Evolutionary conservation across 2,329 filamentous ascomycete species (phyloP).

Genomic region (Thielaviopsis cerberus): DNA sequence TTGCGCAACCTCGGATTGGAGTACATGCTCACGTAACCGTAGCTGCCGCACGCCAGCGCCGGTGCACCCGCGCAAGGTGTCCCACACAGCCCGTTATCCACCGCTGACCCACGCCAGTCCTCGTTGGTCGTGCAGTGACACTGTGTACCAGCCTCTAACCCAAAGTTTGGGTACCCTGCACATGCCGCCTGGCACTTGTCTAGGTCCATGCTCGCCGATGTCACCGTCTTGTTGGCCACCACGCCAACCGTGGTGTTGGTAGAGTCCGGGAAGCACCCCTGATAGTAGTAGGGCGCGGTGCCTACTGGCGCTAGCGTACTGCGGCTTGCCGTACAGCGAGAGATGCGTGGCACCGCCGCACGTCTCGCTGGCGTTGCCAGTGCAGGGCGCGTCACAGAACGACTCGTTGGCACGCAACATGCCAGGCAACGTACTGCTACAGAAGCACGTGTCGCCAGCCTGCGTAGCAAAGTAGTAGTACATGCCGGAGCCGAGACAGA

Average conservation of each 20-base stretch:
- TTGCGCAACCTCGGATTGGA: background rate
- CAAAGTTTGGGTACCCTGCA: slow-evolving; percentile 4
- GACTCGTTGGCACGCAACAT: background rate
- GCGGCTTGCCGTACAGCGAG: slow-evolving; percentile 6
- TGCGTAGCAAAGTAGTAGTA: slow-evolving; percentile 4
- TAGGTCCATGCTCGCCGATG: slow-evolving; percentile 1
- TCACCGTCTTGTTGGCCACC: background rate
- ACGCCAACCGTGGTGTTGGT: background rate
- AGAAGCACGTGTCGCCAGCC: slow-evolving; percentile 4
- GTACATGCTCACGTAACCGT: slow-evolving; percentile 5
- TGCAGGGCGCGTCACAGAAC: slow-evolving; percentile 1
- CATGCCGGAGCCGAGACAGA: slow-evolving; percentile 5
- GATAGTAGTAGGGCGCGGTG: slow-evolving; percentile 3
- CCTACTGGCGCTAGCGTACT: background rate
- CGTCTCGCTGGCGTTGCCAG: background rate
- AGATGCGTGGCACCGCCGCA: background rate
- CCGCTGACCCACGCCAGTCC: slow-evolving; percentile 1
- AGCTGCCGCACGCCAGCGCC: slow-evolving; percentile 1
- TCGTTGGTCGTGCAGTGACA: slow-evolving; percentile 3
- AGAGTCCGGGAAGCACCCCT: slow-evolving; percentile 3
- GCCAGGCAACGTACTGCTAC: background rate
- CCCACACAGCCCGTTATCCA: slow-evolving; percentile 4
- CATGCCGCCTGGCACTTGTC: slow-evolving; percentile 2
- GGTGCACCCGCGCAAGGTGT: slow-evolving; percentile 5
- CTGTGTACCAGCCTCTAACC: background rate